Evolutionary conservation across 2,329 filamentous ascomycete species (phyloP).

Genomic region (Trichoderma koningii): DNA sequence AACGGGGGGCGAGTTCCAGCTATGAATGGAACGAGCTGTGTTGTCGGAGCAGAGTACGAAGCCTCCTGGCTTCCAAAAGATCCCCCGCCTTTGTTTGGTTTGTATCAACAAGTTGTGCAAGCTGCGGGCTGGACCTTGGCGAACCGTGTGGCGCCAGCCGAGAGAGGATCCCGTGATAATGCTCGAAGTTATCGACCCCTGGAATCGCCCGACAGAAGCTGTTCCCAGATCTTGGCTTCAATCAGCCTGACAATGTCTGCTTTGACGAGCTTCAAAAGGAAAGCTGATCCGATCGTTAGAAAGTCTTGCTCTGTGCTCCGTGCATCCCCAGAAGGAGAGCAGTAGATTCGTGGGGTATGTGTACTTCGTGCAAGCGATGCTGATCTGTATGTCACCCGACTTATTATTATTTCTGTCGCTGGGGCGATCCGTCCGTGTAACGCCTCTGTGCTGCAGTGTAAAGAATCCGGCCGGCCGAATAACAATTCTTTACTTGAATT

Average conservation of each 20-base stretch:
- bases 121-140: constrained; percentile 23
- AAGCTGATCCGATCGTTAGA: neutral
- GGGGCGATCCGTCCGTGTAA: constrained; percentile 16
- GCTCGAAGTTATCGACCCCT: constrained; percentile 17
- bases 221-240: neutral
- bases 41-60: constrained; percentile 13
- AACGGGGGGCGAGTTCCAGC: constrained; percentile 9
- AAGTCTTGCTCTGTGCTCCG: neutral
- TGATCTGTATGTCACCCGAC: constrained; percentile 27
- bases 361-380: constrained; percentile 9
- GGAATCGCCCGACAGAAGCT: constrained; percentile 22
- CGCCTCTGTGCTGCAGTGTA: constrained; percentile 3
- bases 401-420: neutral
- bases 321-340: constrained; percentile 9
- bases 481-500: constrained; percentile 11
- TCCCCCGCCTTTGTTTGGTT: constrained; percentile 22
- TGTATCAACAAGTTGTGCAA: constrained; percentile 15
- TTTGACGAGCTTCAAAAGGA: neutral
- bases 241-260: neutral
- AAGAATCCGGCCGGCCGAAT: constrained; percentile 28
- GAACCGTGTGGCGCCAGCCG: constrained; percentile 17
- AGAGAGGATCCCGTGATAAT: constrained; percentile 24
- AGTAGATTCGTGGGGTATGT: constrained; percentile 25
- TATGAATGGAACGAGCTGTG: constrained; percentile 15
- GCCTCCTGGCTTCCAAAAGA: constrained; percentile 12